Evolutionary conservation across 352 stramenopile species (phyloP).

Genomic region (Phytophthora chlamydospora): DNA sequence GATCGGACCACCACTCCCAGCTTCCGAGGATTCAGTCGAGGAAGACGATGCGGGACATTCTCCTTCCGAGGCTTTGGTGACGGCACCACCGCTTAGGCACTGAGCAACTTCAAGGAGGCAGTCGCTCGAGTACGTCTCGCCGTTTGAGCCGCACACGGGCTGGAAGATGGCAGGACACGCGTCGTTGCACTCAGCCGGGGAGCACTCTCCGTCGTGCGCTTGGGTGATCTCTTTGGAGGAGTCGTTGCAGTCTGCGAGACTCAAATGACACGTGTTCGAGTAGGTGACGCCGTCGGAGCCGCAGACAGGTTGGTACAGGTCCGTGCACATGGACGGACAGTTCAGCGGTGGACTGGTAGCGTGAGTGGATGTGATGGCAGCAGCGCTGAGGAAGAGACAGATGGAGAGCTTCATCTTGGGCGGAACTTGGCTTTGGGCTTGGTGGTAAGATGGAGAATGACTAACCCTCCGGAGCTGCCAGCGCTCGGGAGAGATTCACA

Average conservation of each 20-base stretch:
- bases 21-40: background rate
- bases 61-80: conserved; percentile 22
- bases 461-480: background rate
- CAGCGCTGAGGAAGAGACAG: background rate
- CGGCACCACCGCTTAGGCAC: conserved; percentile 26
- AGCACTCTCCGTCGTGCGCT: conserved; percentile 2
- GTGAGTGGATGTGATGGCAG: background rate
- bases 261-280: conserved; percentile 15
- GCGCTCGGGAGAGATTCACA: background rate
- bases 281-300: conserved; percentile 25
- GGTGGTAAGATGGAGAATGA: conserved; percentile 13
- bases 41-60: conserved; percentile 17
- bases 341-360: background rate
- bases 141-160: conserved; percentile 35
- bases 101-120: conserved; percentile 32
- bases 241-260: conserved; percentile 9
- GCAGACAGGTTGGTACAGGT: conserved; percentile 11
- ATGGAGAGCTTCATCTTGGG: conserved; percentile 9
- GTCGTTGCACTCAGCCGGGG: conserved; percentile 19
- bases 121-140: conserved; percentile 37
- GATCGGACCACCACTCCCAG: background rate
- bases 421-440: background rate
- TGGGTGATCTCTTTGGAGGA: background rate
- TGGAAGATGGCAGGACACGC: conserved; percentile 34
- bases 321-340: conserved; percentile 1